Evolutionary conservation across 1,284 basidiomycete genomes (phyloP).

Genomic region (Sanguinoderma infundibulare): DNA sequence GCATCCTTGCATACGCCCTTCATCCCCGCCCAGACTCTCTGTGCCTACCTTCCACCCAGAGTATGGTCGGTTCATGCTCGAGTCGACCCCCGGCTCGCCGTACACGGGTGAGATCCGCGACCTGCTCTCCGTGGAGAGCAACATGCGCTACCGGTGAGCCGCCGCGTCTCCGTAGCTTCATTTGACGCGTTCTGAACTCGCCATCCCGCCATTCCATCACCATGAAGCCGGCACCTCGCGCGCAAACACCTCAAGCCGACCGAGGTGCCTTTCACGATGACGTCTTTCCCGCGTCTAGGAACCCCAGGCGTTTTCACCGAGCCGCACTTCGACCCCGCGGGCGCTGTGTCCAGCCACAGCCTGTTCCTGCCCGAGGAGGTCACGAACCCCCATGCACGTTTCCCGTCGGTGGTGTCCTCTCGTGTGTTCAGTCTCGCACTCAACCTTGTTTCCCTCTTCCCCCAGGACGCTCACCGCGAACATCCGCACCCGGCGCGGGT

Average conservation of each 20-base stretch:
- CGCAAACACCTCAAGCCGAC: conserved; percentile 83
- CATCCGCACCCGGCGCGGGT: conserved; percentile 88
- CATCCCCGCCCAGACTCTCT: conserved; percentile 52
- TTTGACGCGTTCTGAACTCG: conserved; percentile 11
- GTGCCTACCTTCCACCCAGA: conserved; percentile 98
- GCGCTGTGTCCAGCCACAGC: conserved; percentile 86
- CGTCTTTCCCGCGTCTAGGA: conserved; percentile 94
- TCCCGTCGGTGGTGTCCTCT: conserved; percentile 73
- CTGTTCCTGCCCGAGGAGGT: conserved; percentile 96
- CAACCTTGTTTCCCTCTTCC: conserved; percentile 18
- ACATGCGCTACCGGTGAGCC: conserved; percentile 68
- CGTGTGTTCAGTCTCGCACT: conserved; percentile 19
- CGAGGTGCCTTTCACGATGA: conserved; percentile 93
- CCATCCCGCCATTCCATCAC: not conserved
- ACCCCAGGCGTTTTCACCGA: conserved; percentile 91
- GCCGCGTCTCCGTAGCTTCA: conserved; percentile 6
- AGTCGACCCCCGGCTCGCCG: conserved; percentile 95
- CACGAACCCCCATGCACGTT: conserved; percentile 96
- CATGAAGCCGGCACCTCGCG: conserved; percentile 78
- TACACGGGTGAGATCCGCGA: conserved; percentile 89
- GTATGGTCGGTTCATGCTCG: conserved; percentile 98
- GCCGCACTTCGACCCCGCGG: conserved; percentile 77
- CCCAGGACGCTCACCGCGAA: conserved; percentile 93
- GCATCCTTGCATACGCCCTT: conserved; percentile 10
- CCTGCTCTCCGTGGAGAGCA: conserved; percentile 87